These are phyloP conservation scores for Suillus decipiens DNA, from an alignment of 768 basidiomycete genomes.

Conservation along the genomic window DNA sequence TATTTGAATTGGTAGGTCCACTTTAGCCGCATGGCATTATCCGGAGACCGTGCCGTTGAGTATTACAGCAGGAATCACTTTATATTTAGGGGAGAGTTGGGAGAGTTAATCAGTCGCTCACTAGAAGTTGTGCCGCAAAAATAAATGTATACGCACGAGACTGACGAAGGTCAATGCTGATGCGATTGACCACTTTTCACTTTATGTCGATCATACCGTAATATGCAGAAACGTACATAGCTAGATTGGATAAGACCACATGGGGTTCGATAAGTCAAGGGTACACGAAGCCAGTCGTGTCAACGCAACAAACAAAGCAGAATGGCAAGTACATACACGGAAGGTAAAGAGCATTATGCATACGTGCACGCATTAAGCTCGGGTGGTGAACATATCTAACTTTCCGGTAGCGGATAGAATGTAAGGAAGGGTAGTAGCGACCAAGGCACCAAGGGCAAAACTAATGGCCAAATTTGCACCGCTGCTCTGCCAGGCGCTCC, in stretches of 20 bases:
- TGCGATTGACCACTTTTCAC: neutral
- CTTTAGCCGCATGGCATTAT: too few relatives aligned
- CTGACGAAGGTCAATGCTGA: neutral
- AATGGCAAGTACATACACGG: neutral
- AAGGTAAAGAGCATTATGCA: neutral
- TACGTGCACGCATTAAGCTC: constrained; percentile 4
- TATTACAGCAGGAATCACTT: neutral
- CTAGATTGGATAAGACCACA: neutral
- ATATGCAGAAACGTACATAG: neutral
- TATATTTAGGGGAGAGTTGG: neutral
- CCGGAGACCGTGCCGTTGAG: neutral
- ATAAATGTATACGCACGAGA: neutral
- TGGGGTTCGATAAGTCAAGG: neutral
- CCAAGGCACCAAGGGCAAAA: constrained; percentile 21
- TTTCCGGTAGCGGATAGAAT: neutral
- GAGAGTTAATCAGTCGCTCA: neutral
- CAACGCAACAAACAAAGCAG: neutral
- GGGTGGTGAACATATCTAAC: neutral
- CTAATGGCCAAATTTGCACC: constrained; percentile 15
- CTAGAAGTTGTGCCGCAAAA: neutral
- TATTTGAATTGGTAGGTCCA: neutral
- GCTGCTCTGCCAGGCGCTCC: neutral
- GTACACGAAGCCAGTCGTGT: neutral
- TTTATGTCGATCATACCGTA: neutral
- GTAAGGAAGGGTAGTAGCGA: constrained; percentile 12